Evolutionary conservation across 306 rosid genomes (phyloP).

Genomic region (Luffa acutangula): DNA sequence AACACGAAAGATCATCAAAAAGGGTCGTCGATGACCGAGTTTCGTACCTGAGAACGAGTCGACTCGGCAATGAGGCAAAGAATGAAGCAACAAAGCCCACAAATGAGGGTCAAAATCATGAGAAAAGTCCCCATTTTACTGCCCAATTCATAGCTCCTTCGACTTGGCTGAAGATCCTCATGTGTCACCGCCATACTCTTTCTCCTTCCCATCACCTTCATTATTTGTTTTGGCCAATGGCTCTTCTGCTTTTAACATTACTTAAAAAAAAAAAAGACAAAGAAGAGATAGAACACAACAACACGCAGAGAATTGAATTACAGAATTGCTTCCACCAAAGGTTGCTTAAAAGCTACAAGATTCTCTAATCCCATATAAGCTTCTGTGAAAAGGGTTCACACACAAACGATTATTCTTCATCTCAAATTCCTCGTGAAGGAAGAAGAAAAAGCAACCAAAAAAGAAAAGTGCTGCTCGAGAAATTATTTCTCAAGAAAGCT

Average conservation of each 20-base stretch:
- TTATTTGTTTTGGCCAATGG: no score
- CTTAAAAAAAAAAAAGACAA: background rate
- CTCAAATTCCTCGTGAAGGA: background rate
- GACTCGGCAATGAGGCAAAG: slow-evolving; percentile 82
- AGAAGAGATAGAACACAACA: slow-evolving; percentile 13
- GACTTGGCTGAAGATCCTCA: slow-evolving; percentile 74
- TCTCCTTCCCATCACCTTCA: slow-evolving; percentile 17
- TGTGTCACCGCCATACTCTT: slow-evolving; percentile 65
- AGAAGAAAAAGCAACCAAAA: background rate
- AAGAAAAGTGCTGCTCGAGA: background rate
- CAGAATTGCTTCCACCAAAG: slow-evolving; percentile 79
- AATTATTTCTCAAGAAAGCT: background rate
- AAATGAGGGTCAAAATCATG: slow-evolving; percentile 47
- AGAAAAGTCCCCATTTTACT: slow-evolving; percentile 62
- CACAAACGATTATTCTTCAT: background rate
- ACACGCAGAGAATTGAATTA: slow-evolving; percentile 24
- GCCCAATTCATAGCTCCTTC: slow-evolving; percentile 34
- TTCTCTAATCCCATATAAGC: slow-evolving; percentile 29
- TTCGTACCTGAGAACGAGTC: slow-evolving; percentile 74
- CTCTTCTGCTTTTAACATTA: background rate
- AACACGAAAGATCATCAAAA: background rate
- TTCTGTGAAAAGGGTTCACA: slow-evolving; percentile 28
- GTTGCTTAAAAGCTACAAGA: slow-evolving; percentile 70
- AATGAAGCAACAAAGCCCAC: slow-evolving; percentile 68
- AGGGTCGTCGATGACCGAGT: background rate